Evolutionary conservation across 2,329 filamentous ascomycete species (phyloP), one percentile per base, ranked within the genome.

Genomic region (Clarireedia paspali): DNA sequence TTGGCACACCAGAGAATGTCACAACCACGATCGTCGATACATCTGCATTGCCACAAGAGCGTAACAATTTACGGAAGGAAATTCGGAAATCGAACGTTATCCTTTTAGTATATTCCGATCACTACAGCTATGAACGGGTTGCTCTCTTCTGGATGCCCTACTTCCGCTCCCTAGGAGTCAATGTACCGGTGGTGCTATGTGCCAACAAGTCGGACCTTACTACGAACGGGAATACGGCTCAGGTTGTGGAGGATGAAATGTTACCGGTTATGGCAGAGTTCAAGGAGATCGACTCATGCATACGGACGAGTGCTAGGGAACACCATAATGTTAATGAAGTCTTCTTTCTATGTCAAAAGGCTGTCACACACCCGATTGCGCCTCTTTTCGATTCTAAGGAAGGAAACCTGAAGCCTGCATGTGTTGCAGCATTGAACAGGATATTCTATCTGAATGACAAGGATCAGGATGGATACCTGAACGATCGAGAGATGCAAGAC

Each of bases 141-240:
- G 94, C 92, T 3, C 78, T 99, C 47, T 99, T 97, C 72, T 99
- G 94, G 94, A 88, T 99, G 82, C 94, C 94, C 10, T 95, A 96
- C 72, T 97, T 99, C 69, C 88, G 94, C 59, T 96, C 91, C 4
- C 81, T 99, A 40, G 94, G 94, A n/a, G 94, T 99, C 69, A 99
- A 99, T 70, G 91, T 99, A 23, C 94, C 94, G 0, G 94, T 99
- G 10, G 91, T 99, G 46, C 76, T 99, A 56, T 97, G 94, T 68
- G 91, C 94, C 68, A 97, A 97, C 77, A 99, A 99, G 72, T 89
- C 90, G n/a, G 94, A 99, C 66, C 77, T 96, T 53, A 82, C 84
- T 2, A 82, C 81, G 3, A 85, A 88, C 64, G 85, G 83, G 44
- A 88, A 80, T 57, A 90, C 89, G 7, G 81, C 89, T 0, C 89